Evolutionary conservation across 495 filamentous ascomycete species (phyloP), one percentile per base, ranked within the genome.

Genomic region (Penicillium arizonense): DNA sequence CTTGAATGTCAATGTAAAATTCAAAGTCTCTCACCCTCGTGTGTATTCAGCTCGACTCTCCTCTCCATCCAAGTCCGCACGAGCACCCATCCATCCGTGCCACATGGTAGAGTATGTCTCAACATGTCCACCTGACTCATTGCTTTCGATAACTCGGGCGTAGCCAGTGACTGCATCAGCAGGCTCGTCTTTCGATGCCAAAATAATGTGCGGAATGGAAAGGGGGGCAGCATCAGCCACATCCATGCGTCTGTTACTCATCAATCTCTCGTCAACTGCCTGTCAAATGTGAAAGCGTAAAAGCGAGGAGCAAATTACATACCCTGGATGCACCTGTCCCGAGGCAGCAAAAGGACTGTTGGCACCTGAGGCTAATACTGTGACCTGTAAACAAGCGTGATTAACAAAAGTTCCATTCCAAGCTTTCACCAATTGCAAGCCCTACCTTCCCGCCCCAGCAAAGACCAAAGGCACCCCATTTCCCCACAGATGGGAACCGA

Each of bases 31-130:
- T 65, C 60, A 81, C 71, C 80, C 82, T 30, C 77, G 76, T 53
- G 69, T 60, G 61, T 77, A 86, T 61, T 81, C 78, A 48, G 69
- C 76, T 51, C 59, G 55, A 46, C 74, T 77, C 36, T 71, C 73
- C 54, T 78, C 68, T n/a, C 77, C 62, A 26, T 71, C 68, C 10
- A 85, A 55, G n/a, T 82, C 63, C 0, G 82, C 79, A 33, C 82
- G 69, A 0, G 82, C 79, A 2, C 80, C 78, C 83, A 86, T 86
- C 80, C 82, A 86, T 14, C 82, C 83, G 55, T 85, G 83, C 64
- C 71, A 72, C 79, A 81, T 80, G 5, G 52, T 72, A 1, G 52
- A 38, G 50, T 82, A 85, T 5, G 68, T 78, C 56, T 83, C 77
- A 4, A 85, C 74, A 42, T 68, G 51, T 1, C 69, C 73, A 13